A percentile compares a stretch with the other conserved stretches of the same genome.
Evolutionary conservation across 106 monocot genomes (phyloP).

Genomic region (Apostasia shenzhenica): DNA sequence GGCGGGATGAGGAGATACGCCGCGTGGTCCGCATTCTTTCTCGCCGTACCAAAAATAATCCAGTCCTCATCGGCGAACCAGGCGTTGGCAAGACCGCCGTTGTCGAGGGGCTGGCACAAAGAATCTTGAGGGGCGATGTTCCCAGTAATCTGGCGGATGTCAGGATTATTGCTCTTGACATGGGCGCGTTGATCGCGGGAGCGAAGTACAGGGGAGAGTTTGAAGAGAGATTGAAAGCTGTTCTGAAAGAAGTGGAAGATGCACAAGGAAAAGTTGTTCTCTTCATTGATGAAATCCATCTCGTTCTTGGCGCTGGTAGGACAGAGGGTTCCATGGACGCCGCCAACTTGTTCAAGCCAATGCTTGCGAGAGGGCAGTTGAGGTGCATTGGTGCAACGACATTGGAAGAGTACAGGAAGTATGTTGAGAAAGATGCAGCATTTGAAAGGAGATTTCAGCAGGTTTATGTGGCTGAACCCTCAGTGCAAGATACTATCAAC

Average conservation of each 20-base stretch:
- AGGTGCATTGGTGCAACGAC: slow-evolving; percentile 69
- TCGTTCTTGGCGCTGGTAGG: slow-evolving; percentile 55
- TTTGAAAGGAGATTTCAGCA: slow-evolving; percentile 56
- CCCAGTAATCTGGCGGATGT: slow-evolving; percentile 55
- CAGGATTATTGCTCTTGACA: slow-evolving; percentile 53
- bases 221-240: slow-evolving; percentile 59
- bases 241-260: slow-evolving; percentile 67
- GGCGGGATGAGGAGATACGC: slow-evolving; percentile 60
- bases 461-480: slow-evolving; percentile 59
- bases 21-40: slow-evolving; percentile 46
- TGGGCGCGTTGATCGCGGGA: slow-evolving; percentile 55
- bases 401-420: slow-evolving; percentile 57
- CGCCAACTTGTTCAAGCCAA: slow-evolving; percentile 58
- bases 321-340: slow-evolving; percentile 70
- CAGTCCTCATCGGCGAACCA: slow-evolving; percentile 68
- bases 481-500: slow-evolving; percentile 40
- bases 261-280: slow-evolving; percentile 63
- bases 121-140: slow-evolving; percentile 57
- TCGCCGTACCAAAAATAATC: slow-evolving; percentile 61
- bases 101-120: slow-evolving; percentile 66
- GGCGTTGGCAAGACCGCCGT: slow-evolving; percentile 75
- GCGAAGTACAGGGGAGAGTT: slow-evolving; percentile 61
- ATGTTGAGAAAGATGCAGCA: slow-evolving; percentile 63
- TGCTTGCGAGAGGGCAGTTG: slow-evolving; percentile 58
- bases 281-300: slow-evolving; percentile 73